A percentile compares a stretch with the other conserved stretches of the same genome.
Evolutionary conservation across 257 asterid genomes (phyloP).

Genomic region (Jasminum sambac): DNA sequence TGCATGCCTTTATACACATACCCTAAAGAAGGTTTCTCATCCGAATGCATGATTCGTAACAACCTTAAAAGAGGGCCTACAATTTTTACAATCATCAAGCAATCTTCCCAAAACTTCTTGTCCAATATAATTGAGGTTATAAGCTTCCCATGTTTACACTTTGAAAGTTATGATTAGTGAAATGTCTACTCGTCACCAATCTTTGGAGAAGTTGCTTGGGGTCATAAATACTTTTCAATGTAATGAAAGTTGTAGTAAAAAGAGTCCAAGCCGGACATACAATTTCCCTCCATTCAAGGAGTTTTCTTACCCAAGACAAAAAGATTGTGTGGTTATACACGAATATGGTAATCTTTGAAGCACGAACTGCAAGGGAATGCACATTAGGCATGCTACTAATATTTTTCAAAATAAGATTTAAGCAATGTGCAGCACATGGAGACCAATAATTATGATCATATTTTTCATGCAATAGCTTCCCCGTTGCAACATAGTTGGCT

Average conservation of each 20-base stretch:
- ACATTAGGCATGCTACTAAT: background rate
- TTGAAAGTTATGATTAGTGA: conserved; percentile 4
- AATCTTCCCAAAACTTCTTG: conserved; percentile 12
- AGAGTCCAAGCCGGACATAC: background rate
- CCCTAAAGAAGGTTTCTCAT: conserved; percentile 11
- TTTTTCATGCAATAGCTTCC: background rate
- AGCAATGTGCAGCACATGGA: background rate
- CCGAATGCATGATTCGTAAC: background rate
- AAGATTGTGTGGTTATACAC: conserved; percentile 2
- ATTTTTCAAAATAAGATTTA: background rate
- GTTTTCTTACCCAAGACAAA: conserved; percentile 9
- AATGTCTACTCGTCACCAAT: background rate
- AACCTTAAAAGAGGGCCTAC: background rate
- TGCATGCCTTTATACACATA: conserved; percentile 14
- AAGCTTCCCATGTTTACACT: background rate
- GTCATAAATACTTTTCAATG: conserved; percentile 19
- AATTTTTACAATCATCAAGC: background rate
- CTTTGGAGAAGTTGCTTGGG: conserved; percentile 10
- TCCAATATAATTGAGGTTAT: background rate
- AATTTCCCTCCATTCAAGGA: conserved; percentile 2
- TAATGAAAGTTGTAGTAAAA: conserved; percentile 19
- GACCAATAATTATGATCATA: background rate
- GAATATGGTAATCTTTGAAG: background rate
- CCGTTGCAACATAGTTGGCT: background rate
- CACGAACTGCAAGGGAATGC: background rate